Base-by-base conservation (phyloP, 805 yeast genomes). In the Saccharomycodes ludwigii region DNA sequence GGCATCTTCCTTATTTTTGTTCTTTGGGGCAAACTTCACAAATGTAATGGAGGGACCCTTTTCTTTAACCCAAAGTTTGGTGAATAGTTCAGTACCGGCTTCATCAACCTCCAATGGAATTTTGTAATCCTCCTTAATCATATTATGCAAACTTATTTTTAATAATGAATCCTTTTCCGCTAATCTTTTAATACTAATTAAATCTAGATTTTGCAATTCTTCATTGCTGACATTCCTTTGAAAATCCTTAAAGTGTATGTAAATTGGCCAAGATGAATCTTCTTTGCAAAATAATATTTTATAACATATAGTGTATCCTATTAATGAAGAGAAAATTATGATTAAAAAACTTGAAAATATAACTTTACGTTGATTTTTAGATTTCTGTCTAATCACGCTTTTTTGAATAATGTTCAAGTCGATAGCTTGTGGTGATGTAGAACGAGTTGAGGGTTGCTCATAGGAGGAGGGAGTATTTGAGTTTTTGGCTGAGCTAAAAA, bases 61-160 rank as follows among this genome's bases (percentile, higher is more conserved):
- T 24, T 53, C 55, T 28, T 52, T 51, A 24, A 50, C 42, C 59
- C 57, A 52, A 18, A 54, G 37, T 15, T 40, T 37, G 22, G 51
- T 47, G 10, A 44, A 40, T 21, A 38, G 36, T 10, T 44, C 35
- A n/a, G 31, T 33, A 9, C 36, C 38, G n/a, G 33, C 33, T 17
- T 46, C 38, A 11, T 36, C 30, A 10, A 40, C 39, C 24, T 40
- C 42, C 17, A 53, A 24, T 6, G 57, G 57, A 2, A 53, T 50
- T 1, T 53, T 54, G 32, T 49, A 53, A 25, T 50, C 40, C 20
- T 49, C 53, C 28, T 47, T 48, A 11, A 53, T 46, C 49, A 50
- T 48, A 14, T 45, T 44, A 38, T 52, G n/a, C n/a, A n/a, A n/a
- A n/a, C 45, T 32, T 18, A 42, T 33, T 28, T 38, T 34, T 2